Evolutionary conservation across 2,329 filamentous ascomycete genomes (phyloP).

Genomic region (Cryphonectria japonica): DNA sequence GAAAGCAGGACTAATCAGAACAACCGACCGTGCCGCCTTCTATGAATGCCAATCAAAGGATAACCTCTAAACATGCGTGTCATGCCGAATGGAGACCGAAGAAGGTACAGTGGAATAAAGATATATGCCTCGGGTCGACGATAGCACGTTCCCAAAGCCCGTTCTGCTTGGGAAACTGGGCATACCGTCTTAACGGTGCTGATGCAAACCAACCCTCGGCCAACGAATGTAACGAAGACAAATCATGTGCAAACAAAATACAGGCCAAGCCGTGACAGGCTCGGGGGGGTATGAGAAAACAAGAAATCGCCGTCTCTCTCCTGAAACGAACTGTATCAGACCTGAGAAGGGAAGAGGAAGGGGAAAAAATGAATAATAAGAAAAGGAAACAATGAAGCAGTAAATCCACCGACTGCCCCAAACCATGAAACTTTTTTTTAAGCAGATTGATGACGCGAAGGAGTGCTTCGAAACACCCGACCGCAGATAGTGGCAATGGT

Average conservation of each 20-base stretch:
- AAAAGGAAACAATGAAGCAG: constrained; percentile 8
- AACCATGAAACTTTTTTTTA: constrained; percentile 11
- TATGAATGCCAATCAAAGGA: constrained; percentile 30
- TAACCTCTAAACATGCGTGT: constrained; percentile 29
- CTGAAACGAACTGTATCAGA: constrained; percentile 16
- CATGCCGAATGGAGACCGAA: constrained; percentile 24
- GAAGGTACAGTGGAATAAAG: constrained; percentile 17
- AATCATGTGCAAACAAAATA: constrained; percentile 27
- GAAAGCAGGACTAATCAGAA: constrained; percentile 14
- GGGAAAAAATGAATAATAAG: constrained; percentile 15
- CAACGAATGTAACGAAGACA: constrained; percentile 24
- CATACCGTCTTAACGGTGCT: background rate
- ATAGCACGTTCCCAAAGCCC: constrained; percentile 1
- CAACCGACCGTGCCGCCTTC: constrained; percentile 24
- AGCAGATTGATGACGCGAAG: background rate
- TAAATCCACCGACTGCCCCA: constrained; percentile 13
- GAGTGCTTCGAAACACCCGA: background rate
- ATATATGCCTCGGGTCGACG: constrained; percentile 9
- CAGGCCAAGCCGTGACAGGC: constrained; percentile 21
- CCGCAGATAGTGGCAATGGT: background rate
- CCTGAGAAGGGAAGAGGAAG: constrained; percentile 18
- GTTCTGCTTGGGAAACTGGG: background rate
- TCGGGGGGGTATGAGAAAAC: constrained; percentile 20
- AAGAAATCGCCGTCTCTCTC: constrained; percentile 23
- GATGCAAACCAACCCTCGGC: constrained; percentile 5